Evolutionary conservation across 345 rosid species (phyloP).

Genomic region (Bruguiera parviflora): DNA sequence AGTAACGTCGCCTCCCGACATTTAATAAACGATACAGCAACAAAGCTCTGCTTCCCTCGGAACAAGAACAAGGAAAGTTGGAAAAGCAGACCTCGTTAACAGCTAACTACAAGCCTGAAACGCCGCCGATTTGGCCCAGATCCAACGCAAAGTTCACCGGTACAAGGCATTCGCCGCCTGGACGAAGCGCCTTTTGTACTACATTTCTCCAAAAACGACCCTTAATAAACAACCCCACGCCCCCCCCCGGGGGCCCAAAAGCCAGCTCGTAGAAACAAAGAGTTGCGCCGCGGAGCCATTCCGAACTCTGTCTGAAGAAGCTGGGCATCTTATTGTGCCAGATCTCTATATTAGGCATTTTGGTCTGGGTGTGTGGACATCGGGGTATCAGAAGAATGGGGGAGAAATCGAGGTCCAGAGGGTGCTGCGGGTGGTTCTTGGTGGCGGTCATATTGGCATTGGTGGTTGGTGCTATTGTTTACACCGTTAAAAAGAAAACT

Average conservation of each 20-base stretch:
- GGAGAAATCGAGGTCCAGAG: slow-evolving; percentile 54
- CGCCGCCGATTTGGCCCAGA: neutral
- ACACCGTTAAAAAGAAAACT: slow-evolving; percentile 43
- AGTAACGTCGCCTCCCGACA: neutral
- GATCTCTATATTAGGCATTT: neutral
- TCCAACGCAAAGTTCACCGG: neutral
- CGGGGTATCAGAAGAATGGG: slow-evolving; percentile 40
- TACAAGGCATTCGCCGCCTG: neutral
- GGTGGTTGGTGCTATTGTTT: slow-evolving; percentile 53
- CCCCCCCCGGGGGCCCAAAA: neutral
- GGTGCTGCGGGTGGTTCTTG: slow-evolving; percentile 68
- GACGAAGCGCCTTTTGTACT: neutral
- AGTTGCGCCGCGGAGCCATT: neutral
- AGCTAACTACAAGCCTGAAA: too few species aligned
- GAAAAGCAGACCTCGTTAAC: neutral
- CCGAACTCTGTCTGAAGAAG: neutral
- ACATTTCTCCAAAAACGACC: neutral
- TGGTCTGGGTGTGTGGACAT: neutral
- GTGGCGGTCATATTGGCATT: slow-evolving; percentile 49
- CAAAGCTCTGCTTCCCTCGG: too few species aligned
- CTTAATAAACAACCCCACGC: neutral
- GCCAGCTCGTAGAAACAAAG: neutral
- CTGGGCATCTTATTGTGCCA: neutral
- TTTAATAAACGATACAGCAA: neutral
- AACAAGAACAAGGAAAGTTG: neutral